phyloP scores from a whole-genome alignment of 1,284 basidiomycete species.

The Termitomyces sp. region DNA sequence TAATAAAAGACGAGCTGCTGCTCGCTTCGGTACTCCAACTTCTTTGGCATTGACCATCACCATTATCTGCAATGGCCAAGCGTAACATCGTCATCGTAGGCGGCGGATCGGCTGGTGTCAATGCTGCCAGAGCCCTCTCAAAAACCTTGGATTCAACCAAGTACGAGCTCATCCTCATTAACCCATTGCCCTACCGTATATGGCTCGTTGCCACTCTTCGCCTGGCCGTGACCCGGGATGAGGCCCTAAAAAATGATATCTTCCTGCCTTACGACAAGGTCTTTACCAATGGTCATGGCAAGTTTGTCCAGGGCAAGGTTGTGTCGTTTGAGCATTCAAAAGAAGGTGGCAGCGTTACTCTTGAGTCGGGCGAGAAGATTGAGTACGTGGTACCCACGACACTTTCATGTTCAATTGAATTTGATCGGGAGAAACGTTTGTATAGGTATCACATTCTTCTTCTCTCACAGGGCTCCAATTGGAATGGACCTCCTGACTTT shows the following conservation, averaged over 20 bases:
- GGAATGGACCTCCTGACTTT: constrained; percentile 43
- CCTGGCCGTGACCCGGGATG: constrained; percentile 21
- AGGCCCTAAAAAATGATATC: constrained; percentile 32
- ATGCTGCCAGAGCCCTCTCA: constrained; percentile 27
- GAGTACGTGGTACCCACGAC: constrained; percentile 14
- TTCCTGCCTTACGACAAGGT: constrained; percentile 44
- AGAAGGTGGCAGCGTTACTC: constrained; percentile 42
- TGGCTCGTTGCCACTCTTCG: constrained; percentile 26
- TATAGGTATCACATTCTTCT: constrained; percentile 45
- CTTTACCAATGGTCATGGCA: constrained; percentile 42
- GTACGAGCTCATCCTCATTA: constrained; percentile 37
- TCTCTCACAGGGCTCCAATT: constrained; percentile 49
- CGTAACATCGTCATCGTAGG: constrained; percentile 37
- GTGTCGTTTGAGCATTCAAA: constrained; percentile 31
- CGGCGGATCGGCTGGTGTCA: constrained; percentile 31
- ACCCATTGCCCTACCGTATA: constrained; percentile 32
- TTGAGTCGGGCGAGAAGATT: constrained; percentile 43
- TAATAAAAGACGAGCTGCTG: constrained; percentile 1
- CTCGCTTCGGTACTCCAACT: not conserved
- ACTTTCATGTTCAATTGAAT: not conserved
- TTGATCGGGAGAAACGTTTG: not conserved
- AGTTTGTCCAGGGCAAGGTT: constrained; percentile 41
- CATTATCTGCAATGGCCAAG: constrained; percentile 9
- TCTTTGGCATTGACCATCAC: not conserved
- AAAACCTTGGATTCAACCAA: constrained; percentile 30